phyloP scores from a whole-genome alignment of 257 asterid species.

The Solanum medicagineum region DNA sequence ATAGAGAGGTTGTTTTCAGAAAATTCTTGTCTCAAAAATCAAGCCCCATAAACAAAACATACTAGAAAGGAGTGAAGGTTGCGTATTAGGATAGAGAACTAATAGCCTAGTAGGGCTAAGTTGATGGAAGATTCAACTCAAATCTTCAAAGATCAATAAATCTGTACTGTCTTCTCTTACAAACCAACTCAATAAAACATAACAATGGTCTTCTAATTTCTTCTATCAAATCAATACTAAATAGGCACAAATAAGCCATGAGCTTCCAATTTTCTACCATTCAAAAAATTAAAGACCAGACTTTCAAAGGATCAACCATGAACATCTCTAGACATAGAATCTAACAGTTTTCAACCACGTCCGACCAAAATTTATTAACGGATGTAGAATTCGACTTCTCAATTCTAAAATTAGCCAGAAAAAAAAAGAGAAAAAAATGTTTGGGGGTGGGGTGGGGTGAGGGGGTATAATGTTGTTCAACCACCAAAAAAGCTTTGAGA shows the following conservation, averaged over 20 bases:
- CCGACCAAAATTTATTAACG: not conserved
- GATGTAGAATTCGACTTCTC: not conserved
- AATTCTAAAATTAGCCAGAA: not conserved
- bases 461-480: not conserved
- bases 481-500: not conserved
- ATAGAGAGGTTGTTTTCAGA: too few relatives aligned
- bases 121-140: not conserved
- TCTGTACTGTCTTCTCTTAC: not conserved
- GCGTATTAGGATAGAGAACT: too few relatives aligned
- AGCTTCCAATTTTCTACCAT: too few relatives aligned
- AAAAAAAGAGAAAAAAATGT: not conserved
- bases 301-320: not conserved
- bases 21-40: too few relatives aligned
- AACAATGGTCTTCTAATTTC: not conserved
- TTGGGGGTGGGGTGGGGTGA: not conserved
- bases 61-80: too few relatives aligned
- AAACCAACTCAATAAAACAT: not conserved
- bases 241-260: not conserved
- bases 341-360: not conserved
- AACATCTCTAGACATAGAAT: not conserved
- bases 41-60: too few relatives aligned
- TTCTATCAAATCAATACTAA: not conserved
- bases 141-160: not conserved
- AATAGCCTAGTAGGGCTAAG: too few relatives aligned
- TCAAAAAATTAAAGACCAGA: too few relatives aligned